Base-by-base conservation (phyloP, 78 protist species). In the Planoprotostelium fungivorum region DNA sequence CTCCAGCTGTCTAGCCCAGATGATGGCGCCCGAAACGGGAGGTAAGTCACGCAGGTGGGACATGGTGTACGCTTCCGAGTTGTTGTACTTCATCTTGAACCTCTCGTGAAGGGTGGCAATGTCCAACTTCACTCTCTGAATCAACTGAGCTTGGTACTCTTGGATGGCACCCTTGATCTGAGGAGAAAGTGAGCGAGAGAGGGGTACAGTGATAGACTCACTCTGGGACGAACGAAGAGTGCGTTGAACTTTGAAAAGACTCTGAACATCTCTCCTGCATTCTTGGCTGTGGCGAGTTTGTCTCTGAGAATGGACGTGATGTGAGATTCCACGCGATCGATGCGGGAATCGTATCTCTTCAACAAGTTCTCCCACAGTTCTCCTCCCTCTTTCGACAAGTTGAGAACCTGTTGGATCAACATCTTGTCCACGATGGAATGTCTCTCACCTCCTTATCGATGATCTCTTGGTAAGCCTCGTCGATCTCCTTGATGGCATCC, bases 1-100 rank as follows among this genome's bases (percentile, higher is more conserved):
- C 38, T 96, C 98, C 23, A 97, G 90, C 92, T 96, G 98, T 63
- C 91, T 90, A 31, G 96, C 96, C 99, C 99, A 98, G 38, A 97
- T 90, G 38, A 97, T 91, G 9, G 91, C 85, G 34, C 98, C 98
- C 10, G 98, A 88, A 0, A 95, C 95, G 29, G 97, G 95, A 85
- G 98, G 99, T 28, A 98, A 16, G 91, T 97, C 99, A 29, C 99
- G 88, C 10, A 95, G 83, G 28, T n/a, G 38, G 1, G 95, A 35
- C 97, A 97, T 96, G 86, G 91, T 51, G 37, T 38, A n/a, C 1
- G 98, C 98, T 35, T 91, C 93, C 0, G 99, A 92, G 37, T 86
- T 0, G 9, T 89, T 35, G 39, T 96, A 97, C 91, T 92, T 89
- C 87, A 38, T 84, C 63, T 88, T 94, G 90, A 96, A 97, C 85